Evolutionary conservation across 208 protist species (phyloP), one percentile per base, ranked within the genome.

Genomic region (Leishmania major): DNA sequence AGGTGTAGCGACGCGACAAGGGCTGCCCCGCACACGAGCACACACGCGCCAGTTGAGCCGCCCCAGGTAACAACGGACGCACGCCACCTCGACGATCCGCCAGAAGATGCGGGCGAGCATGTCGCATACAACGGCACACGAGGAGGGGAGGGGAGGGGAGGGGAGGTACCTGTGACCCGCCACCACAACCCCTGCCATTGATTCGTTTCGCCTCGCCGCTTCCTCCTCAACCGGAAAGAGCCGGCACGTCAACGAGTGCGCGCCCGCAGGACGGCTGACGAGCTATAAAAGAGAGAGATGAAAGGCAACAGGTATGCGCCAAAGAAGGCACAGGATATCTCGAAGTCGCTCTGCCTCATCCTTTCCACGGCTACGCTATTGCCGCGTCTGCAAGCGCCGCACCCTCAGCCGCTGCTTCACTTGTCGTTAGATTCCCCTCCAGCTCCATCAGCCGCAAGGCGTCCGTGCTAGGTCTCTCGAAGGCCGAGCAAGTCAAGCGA

Each of bases 401-500:
- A 10, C 17, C 28, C 22, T 67, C 82, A 55, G 70, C 25, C 25
- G 45, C 37, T 31, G 10, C 1, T 40, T 74, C 70, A 55, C 45
- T 37, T 17, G 28, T 49, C 75, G 71, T 75, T 53, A 69, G 13
- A 37, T 60, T 5, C 75, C 78, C 66, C 72, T 89, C 70, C 55
- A 83, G 62, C 70, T 93, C 86, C 28, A 93, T 28, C 47, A 62
- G 73, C 28, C 91, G 84, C 78, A 86, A 79, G 35, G 74, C 85
- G 40, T 91, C 82, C 55, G 81, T 72, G 40, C 75, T 83, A 1
- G 88, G 84, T 35, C 82, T 53, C 57, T 84, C 60, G 73, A 90
- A 92, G 2, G 89, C 89, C 1, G 87, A 90, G 80, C 84, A 74
- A 1, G 84, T 92, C 19, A 92, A 31, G 10, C 77, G 55, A 60